Evolutionary conservation across 2,329 filamentous ascomycete genomes (phyloP), one percentile per base, ranked within the genome.

Genomic region (Grosmannia serpens): DNA sequence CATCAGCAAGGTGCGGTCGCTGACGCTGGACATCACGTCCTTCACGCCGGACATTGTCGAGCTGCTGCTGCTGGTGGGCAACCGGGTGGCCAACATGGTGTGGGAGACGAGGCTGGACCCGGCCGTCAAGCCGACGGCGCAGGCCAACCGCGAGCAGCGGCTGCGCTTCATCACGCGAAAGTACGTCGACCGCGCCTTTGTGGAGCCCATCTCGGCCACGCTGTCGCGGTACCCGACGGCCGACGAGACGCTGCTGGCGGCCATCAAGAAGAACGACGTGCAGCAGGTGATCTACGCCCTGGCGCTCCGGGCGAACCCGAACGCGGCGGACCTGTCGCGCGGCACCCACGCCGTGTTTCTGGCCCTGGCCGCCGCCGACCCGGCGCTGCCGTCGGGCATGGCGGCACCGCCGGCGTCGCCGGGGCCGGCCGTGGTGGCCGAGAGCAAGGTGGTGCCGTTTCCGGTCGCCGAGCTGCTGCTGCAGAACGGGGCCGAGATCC

Each of bases 1-100:
- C 71, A 96, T 99, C 68, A 96, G 91, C 71, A 99, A 99, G 74
- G 85, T 99, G 47, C 88, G 94, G 57, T 97, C 94, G 15, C 80
- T 99, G 49, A 99, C 94, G 0, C 80, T 99, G 49, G 94, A 99
- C 69, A 95, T 95, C 64, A 91, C 89, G 57, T 96, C 91, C 0
- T 99, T 99, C 70, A 97, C 94, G 4, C 87, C 89, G 65, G 95
- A 99, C 76, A 95, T 97, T 69, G 88, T 99, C 70, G 95, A 99
- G 69, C 81, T 99, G 53, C 80, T 99, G 49, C 77, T 96, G 59
- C 85, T 92, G 60, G 85, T 99, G 62, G 95, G 95, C 62, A 99
- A 99, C 70, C 84, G 91, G 55, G 85, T 96, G 56, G 94, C 91
- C 66, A 99, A 99, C 72, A 92, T 92, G 86, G 80, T 99, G 24